Percentiles rank a stretch among this genome's conserved stretches.
phyloP scores from a whole-genome alignment of 1,139 yeast species.

The Kazachstania sp. region DNA sequence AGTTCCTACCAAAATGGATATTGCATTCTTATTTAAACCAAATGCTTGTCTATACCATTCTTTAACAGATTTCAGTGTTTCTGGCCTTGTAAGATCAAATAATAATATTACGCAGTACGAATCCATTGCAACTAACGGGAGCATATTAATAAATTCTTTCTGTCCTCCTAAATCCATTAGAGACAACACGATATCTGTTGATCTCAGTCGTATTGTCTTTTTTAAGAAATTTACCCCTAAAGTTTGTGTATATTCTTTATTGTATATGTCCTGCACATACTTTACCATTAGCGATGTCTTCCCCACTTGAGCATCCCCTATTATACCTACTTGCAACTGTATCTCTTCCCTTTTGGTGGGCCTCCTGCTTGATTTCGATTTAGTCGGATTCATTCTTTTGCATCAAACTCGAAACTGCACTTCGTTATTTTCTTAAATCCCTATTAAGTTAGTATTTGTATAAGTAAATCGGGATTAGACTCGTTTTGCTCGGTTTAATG shows the following conservation, averaged over 20 bases:
- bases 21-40: conserved; percentile 85
- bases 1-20: conserved; percentile 87
- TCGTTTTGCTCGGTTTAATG: too few relatives aligned
- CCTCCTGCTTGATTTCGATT: not conserved
- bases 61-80: conserved; percentile 75
- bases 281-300: conserved; percentile 95
- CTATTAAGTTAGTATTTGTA: too few relatives aligned
- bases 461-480: too few relatives aligned
- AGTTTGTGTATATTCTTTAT: conserved; percentile 87
- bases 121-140: conserved; percentile 85
- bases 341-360: conserved; percentile 36
- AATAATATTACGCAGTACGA: conserved; percentile 87
- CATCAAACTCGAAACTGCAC: too few relatives aligned
- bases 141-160: conserved; percentile 89
- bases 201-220: conserved; percentile 73
- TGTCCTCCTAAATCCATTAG: conserved; percentile 98
- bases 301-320: conserved; percentile 95
- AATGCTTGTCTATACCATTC: conserved; percentile 95
- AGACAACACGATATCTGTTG: conserved; percentile 83
- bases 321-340: conserved; percentile 81
- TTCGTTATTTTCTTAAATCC: too few relatives aligned
- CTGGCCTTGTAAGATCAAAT: conserved; percentile 85
- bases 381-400: not conserved
- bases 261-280: conserved; percentile 88
- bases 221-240: conserved; percentile 94